Evolutionary conservation across 768 basidiomycete species (phyloP).

Genomic region (Termitomyces sp.): DNA sequence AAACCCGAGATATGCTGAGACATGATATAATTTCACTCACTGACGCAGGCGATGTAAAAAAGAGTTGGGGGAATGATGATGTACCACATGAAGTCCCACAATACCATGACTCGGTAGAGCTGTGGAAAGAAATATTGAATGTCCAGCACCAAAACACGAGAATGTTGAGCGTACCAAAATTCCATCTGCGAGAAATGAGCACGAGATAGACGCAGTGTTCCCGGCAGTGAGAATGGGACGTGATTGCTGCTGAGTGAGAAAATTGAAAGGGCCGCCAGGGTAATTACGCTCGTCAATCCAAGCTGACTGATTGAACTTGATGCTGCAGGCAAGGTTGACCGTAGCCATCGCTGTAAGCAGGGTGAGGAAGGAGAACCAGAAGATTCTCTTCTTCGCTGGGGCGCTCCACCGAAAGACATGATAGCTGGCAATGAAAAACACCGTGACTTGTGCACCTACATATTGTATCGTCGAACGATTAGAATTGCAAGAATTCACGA

Average conservation of each 20-base stretch:
- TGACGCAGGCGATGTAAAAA: constrained; percentile 7
- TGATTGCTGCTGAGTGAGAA: constrained; percentile 20
- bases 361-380: constrained; percentile 2
- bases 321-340: constrained; percentile 15
- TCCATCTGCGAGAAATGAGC: constrained; percentile 31
- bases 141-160: background rate
- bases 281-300: constrained; percentile 27
- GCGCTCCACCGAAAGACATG: constrained; percentile 6
- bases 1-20: background rate
- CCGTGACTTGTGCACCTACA: constrained; percentile 16
- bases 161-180: constrained; percentile 27
- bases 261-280: constrained; percentile 30
- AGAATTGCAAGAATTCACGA: background rate
- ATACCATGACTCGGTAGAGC: constrained; percentile 10
- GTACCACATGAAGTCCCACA: constrained; percentile 7
- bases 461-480: background rate
- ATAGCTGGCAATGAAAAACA: constrained; percentile 12
- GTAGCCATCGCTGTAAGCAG: constrained; percentile 6
- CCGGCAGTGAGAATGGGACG: constrained; percentile 19
- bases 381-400: background rate
- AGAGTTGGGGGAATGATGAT: constrained; percentile 2
- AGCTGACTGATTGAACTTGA: constrained; percentile 17
- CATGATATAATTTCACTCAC: background rate
- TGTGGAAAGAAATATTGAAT: background rate
- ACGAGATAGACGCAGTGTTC: constrained; percentile 19